phyloP scores from a whole-genome alignment of 1,284 basidiomycete genomes.

The Coniferiporia sulphurascens region DNA sequence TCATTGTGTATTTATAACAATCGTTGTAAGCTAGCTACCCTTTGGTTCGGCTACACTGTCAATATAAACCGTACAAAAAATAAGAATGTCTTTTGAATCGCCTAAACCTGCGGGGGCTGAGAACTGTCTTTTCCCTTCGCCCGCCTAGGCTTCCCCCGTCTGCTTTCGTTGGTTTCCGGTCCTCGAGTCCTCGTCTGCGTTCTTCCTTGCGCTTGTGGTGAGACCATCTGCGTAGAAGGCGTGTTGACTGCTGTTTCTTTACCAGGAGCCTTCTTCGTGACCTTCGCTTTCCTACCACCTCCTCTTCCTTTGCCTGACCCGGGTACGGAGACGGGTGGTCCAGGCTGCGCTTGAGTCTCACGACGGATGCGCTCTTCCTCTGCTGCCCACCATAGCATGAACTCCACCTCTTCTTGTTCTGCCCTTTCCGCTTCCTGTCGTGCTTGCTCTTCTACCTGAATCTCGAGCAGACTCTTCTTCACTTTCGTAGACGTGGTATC shows the following conservation, averaged over 20 bases:
- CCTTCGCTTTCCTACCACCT: constrained; percentile 11
- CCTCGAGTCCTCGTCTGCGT: no score
- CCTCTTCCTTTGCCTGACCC: neutral
- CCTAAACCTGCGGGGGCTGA: no score
- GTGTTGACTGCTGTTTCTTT: neutral
- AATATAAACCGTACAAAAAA: no score
- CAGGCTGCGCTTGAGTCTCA: constrained; percentile 31
- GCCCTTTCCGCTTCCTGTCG: constrained; percentile 64
- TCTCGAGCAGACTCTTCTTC: constrained; percentile 69
- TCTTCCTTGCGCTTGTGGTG: no score
- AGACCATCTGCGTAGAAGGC: no score
- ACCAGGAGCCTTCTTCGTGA: neutral
- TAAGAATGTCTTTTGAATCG: no score
- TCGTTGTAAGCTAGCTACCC: no score
- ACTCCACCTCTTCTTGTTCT: constrained; percentile 65
- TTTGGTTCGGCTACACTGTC: no score
- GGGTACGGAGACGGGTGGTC: neutral
- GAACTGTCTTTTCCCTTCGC: no score
- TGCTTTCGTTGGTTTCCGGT: no score
- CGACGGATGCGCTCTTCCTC: constrained; percentile 67
- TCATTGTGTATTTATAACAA: no score
- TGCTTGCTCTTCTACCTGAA: constrained; percentile 77
- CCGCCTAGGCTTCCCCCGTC: no score
- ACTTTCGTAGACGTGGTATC: constrained; percentile 35
- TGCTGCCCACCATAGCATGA: constrained; percentile 80